Percentiles rank a stretch among this genome's conserved stretches.
phyloP scores from a whole-genome alignment of 2,329 filamentous ascomycete genomes.

The Aureobasidium sp. region DNA sequence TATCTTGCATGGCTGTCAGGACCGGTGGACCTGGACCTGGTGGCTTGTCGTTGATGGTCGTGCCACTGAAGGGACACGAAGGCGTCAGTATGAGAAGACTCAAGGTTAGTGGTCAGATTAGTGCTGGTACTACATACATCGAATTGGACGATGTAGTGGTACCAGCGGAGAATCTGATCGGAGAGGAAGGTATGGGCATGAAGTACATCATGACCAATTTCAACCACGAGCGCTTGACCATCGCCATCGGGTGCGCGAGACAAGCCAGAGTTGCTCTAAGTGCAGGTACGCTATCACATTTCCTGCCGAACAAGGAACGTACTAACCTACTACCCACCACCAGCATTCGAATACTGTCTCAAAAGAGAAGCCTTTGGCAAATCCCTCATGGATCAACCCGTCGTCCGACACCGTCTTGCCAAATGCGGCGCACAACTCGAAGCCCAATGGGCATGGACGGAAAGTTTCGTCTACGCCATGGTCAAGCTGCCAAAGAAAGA shows the following conservation, averaged over 20 bases:
- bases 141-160: slow-evolving; percentile 68
- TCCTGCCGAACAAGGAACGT: too few species aligned
- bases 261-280: slow-evolving; percentile 53
- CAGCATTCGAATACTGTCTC: slow-evolving; percentile 53
- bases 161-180: slow-evolving; percentile 61
- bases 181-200: slow-evolving; percentile 63
- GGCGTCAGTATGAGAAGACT: slow-evolving; percentile 62
- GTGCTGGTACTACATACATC: slow-evolving; percentile 65
- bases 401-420: slow-evolving; percentile 64
- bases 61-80: slow-evolving; percentile 58
- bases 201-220: slow-evolving; percentile 55
- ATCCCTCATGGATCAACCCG: slow-evolving; percentile 63
- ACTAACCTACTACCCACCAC: not conserved
- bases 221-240: slow-evolving; percentile 66
- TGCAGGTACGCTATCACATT: too few species aligned
- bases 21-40: slow-evolving; percentile 56
- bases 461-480: slow-evolving; percentile 62
- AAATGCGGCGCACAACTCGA: slow-evolving; percentile 62
- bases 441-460: slow-evolving; percentile 63
- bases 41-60: slow-evolving; percentile 59
- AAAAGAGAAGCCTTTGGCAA: slow-evolving; percentile 62
- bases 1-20: slow-evolving; percentile 62
- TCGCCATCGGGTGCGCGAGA: slow-evolving; percentile 56
- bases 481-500: slow-evolving; percentile 49
- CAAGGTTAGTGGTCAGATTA: slow-evolving; percentile 56